phyloP scores from a whole-genome alignment of 306 rosid species.

The Prunus fruticosa region DNA sequence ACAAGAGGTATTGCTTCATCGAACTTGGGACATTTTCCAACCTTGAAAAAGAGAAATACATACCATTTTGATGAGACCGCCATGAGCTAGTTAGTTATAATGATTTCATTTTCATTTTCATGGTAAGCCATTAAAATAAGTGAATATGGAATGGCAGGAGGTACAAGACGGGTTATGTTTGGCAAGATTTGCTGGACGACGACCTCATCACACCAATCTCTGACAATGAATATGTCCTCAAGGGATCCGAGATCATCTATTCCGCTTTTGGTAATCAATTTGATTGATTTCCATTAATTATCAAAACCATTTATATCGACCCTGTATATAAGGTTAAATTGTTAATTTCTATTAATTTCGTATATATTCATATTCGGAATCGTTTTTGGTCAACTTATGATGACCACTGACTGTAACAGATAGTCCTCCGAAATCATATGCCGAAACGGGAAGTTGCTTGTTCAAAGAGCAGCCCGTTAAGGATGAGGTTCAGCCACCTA shows the following conservation, averaged over 20 bases:
- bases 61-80: not conserved
- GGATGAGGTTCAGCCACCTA: conserved; percentile 3
- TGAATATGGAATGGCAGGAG: conserved; percentile 49
- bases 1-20: conserved; percentile 50
- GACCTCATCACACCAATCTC: conserved; percentile 84
- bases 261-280: conserved; percentile 29
- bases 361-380: not conserved
- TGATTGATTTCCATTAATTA: not conserved
- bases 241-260: conserved; percentile 72
- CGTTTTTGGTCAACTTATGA: not conserved
- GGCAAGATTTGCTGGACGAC: conserved; percentile 88
- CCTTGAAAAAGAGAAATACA: too few relatives aligned
- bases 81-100: not conserved
- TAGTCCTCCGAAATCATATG: conserved; percentile 1
- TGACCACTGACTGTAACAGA: not conserved
- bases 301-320: too few relatives aligned
- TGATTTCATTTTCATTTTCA: not conserved
- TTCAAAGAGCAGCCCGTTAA: conserved; percentile 21
- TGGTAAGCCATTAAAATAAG: too few relatives aligned
- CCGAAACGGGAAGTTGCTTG: conserved; percentile 28
- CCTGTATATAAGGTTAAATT: too few relatives aligned
- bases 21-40: not conserved
- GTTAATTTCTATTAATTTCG: too few relatives aligned
- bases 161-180: conserved; percentile 85
- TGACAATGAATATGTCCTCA: conserved; percentile 83